A percentile compares a stretch with the other conserved stretches of the same genome.
Evolutionary conservation across 1,284 basidiomycete species (phyloP).

Genomic region (Boletellus sp.): DNA sequence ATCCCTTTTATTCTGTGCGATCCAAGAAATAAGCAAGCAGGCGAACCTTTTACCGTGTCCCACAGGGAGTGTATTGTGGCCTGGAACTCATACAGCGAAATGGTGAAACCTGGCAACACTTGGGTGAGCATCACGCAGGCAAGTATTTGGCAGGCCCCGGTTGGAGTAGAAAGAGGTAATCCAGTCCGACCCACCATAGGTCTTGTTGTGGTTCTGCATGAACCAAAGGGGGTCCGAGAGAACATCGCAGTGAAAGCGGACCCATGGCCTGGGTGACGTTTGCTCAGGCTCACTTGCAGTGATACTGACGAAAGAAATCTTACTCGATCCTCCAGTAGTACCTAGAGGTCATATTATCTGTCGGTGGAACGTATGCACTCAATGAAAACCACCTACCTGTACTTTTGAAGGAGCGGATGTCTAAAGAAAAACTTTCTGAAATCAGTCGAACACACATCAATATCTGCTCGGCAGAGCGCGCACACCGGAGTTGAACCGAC

Average conservation of each 20-base stretch:
- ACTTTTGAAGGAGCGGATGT: slow-evolving; percentile 66
- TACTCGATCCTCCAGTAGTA: slow-evolving; percentile 83
- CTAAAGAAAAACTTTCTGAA: slow-evolving; percentile 67
- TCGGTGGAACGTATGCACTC: background rate
- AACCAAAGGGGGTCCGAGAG: slow-evolving; percentile 76
- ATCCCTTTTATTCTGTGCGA: no score
- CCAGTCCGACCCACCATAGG: slow-evolving; percentile 51
- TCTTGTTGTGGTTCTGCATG: slow-evolving; percentile 75
- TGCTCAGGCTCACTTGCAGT: slow-evolving; percentile 6
- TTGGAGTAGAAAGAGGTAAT: background rate
- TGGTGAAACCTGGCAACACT: slow-evolving; percentile 58
- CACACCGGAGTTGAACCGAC: slow-evolving; percentile 82
- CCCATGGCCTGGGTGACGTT: slow-evolving; percentile 48
- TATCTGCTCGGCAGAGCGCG: slow-evolving; percentile 25
- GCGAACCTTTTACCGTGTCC: slow-evolving; percentile 60
- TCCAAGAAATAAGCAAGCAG: no score
- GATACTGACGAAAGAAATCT: slow-evolving; percentile 9
- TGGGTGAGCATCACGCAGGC: slow-evolving; percentile 1
- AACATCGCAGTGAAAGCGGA: slow-evolving; percentile 76
- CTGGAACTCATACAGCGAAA: slow-evolving; percentile 76
- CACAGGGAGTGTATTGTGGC: slow-evolving; percentile 78
- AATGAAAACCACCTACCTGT: slow-evolving; percentile 44
- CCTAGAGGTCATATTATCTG: slow-evolving; percentile 30
- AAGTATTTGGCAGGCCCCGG: background rate
- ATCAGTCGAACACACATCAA: background rate